phyloP scores from a whole-genome alignment of 208 protist genomes.

The Giardia muris region DNA sequence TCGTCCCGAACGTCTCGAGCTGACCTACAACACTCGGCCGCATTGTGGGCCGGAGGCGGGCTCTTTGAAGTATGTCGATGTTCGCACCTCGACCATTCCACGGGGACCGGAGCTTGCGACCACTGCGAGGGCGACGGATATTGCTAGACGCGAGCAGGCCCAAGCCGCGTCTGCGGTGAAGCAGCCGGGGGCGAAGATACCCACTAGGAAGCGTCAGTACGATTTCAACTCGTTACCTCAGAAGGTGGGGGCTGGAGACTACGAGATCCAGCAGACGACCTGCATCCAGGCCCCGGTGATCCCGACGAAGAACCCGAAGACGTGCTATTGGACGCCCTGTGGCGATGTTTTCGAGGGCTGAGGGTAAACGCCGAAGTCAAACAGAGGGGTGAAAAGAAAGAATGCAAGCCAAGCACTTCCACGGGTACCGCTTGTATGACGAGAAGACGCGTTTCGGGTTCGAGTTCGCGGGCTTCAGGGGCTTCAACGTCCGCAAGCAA shows the following conservation, averaged over 20 bases:
- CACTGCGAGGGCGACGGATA: neutral
- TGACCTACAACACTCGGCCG: neutral
- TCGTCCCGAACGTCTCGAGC: neutral
- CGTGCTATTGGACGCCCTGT: neutral
- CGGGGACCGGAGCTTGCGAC: neutral
- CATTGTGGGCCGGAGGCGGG: neutral
- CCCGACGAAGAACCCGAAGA: neutral
- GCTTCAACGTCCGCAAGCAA: neutral
- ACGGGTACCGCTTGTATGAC: neutral
- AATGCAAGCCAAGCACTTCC: neutral
- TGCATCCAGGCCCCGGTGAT: neutral
- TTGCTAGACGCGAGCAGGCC: neutral
- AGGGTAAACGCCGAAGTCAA: no score
- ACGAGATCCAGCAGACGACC: neutral
- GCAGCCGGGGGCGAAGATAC: no score
- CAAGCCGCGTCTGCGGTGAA: neutral
- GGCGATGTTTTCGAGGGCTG: neutral
- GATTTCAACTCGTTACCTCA: neutral
- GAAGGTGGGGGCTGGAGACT: neutral
- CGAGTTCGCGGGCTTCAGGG: neutral
- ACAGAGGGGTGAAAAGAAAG: no score
- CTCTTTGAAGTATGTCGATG: neutral
- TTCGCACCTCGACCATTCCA: neutral
- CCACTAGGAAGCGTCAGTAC: no score
- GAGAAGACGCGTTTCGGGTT: neutral